A percentile compares a stretch with the other conserved stretches of the same genome.
Conservation (phyloP, 176 grass and related monocot genomes). For the barley (Hordeum vulgare) region MorexV3_pseudomolecules_assembly NC_058519.1:179922373-179922872, state of each 20-base stretch:
- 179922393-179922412: conserved; percentile 30
- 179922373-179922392: conserved; percentile 37
- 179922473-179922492: conserved; percentile 30
- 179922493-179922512: conserved; percentile 39
- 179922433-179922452: conserved; percentile 9
- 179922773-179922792: conserved; percentile 86
- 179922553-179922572: conserved; percentile 65
- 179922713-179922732: conserved; percentile 85
- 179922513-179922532: conserved; percentile 54
- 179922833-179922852: conserved; percentile 45
- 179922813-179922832: conserved; percentile 43
- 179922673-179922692: conserved; percentile 93
- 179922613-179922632: conserved; percentile 50
- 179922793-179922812: conserved; percentile 61
- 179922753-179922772: conserved; percentile 48
- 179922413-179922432: conserved; percentile 31
- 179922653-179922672: conserved; percentile 74
- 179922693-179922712: conserved; percentile 74
- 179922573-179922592: conserved; percentile 63
- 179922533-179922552: conserved; percentile 59
- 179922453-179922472: conserved; percentile 33
- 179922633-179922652: conserved; percentile 74
- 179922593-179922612: conserved; percentile 75
- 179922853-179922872: conserved; percentile 74
- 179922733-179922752: conserved; percentile 74